Evolutionary conservation across 768 basidiomycete species (phyloP).

Genomic region (Pisolithus microcarpus): DNA sequence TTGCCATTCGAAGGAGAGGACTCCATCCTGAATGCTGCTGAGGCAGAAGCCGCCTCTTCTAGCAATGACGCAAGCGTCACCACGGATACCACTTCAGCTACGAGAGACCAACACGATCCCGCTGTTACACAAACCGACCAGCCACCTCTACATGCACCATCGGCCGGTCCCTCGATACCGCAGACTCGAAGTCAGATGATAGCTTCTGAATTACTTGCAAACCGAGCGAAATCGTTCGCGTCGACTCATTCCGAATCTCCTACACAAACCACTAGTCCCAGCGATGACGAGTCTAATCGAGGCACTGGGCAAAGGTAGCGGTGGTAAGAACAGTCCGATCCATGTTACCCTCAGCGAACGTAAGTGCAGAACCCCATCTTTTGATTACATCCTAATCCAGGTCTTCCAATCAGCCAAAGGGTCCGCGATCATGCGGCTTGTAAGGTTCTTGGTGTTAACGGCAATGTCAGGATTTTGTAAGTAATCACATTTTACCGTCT

Average conservation of each 20-base stretch:
- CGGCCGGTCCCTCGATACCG: constrained; percentile 1
- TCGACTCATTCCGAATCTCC: constrained; percentile 6
- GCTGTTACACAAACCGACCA: constrained; percentile 8
- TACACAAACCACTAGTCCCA: constrained; percentile 17
- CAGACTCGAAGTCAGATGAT: constrained; percentile 36
- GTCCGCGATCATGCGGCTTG: constrained; percentile 53
- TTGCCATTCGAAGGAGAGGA: constrained; percentile 69
- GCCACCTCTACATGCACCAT: constrained; percentile 13
- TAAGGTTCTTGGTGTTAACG: constrained; percentile 54
- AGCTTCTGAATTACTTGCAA: constrained; percentile 34
- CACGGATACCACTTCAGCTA: constrained; percentile 9
- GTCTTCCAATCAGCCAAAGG: constrained; percentile 48
- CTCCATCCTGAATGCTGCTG: constrained; percentile 42
- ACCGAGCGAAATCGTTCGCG: constrained; percentile 12
- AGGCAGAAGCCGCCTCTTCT: constrained; percentile 15
- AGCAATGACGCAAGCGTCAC: constrained; percentile 8
- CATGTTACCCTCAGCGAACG: constrained; percentile 80
- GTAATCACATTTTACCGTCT: constrained; percentile 20
- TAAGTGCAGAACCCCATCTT: constrained; percentile 30
- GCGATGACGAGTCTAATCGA: constrained; percentile 38
- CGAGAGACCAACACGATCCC: constrained; percentile 8
- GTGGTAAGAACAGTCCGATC: constrained; percentile 53
- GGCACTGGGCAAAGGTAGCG: constrained; percentile 36
- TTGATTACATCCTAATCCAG: neutral
- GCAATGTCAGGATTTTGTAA: constrained; percentile 59